Conservation (phyloP, 208 protist species). For the Trypanosoma mega region DNA sequence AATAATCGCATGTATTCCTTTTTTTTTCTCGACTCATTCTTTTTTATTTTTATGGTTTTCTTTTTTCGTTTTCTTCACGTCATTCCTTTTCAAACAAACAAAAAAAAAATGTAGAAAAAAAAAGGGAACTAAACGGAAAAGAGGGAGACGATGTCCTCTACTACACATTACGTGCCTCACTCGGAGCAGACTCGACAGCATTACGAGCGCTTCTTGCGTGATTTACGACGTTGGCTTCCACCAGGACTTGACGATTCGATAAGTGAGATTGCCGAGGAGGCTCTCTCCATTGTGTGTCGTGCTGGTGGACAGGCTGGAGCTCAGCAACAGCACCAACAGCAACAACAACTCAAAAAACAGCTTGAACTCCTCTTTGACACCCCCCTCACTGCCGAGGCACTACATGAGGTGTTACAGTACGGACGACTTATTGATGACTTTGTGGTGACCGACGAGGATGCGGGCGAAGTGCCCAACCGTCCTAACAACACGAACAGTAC, state of each 20-base stretch:
- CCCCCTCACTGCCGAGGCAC: conserved; percentile 53
- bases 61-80: conserved; percentile 15
- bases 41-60: conserved; percentile 6
- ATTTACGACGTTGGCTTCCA: conserved; percentile 76
- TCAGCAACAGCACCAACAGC: too few relatives aligned
- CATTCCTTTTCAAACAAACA: not conserved
- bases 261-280: conserved; percentile 75
- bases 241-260: conserved; percentile 75
- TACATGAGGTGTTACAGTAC: conserved; percentile 68
- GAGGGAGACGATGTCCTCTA: conserved; percentile 12
- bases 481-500: too few relatives aligned
- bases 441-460: conserved; percentile 35
- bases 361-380: conserved; percentile 74
- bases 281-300: conserved; percentile 65
- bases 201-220: conserved; percentile 82
- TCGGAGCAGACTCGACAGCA: conserved; percentile 59
- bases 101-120: conserved; percentile 1
- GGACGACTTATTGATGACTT: conserved; percentile 83
- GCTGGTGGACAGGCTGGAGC: conserved; percentile 18
- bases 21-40: conserved; percentile 10
- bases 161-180: conserved; percentile 71
- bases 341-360: conserved; percentile 42
- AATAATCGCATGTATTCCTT: conserved; percentile 6
- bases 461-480: not conserved
- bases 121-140: not conserved